Evolutionary conservation across 148 eudicot species (phyloP), one percentile per base, ranked within the genome.

Genomic region (Dysphania ambrosioides): DNA sequence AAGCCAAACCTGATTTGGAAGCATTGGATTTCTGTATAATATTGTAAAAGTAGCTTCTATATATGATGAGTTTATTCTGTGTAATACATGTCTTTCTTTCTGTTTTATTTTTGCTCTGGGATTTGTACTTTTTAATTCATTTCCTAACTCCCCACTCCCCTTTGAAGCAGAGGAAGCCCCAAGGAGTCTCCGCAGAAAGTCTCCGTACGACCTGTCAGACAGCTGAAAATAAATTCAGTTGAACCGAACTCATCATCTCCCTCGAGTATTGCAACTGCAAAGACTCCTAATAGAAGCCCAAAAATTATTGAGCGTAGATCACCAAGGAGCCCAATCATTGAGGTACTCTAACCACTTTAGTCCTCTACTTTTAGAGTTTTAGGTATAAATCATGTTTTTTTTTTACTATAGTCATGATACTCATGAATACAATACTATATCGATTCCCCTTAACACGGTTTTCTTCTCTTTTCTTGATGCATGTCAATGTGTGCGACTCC

Each of bases 201-300:
- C 53, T 86, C 90, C 34, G 80, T 88, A 32, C 86, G 86, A 78
- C 85, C 84, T 19, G 85, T 61, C 35, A 84, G 89, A 27, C 82
- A 82, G 78, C 91, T 89, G 74, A 93, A 87, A 82, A 73, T 88
- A 19, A 80, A 76, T 73, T 59, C 89, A 31, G 56, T 71, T 66
- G 92, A 83, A 65, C 63, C 62, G 16, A 78, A 72, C 49, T 74
- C 92, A 64, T 82, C 90, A 55, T 85, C 91, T 59, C 85, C 93
- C 16, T 81, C 93, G 0, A 79, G 72, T 75, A 79, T 67, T 31
- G 77, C 82, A 56, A 64, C 76, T 72, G 73, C 69, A 36, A 80
- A 79, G 83, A 85, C 89, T 9, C 88, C 91, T 36, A 93, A 85
- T 36, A 77, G 77, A 59, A 87, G 97, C 80, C 89, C 94, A 57